Evolutionary conservation across 1,284 basidiomycete genomes (phyloP).

Genomic region (Vanrija sp.): DNA sequence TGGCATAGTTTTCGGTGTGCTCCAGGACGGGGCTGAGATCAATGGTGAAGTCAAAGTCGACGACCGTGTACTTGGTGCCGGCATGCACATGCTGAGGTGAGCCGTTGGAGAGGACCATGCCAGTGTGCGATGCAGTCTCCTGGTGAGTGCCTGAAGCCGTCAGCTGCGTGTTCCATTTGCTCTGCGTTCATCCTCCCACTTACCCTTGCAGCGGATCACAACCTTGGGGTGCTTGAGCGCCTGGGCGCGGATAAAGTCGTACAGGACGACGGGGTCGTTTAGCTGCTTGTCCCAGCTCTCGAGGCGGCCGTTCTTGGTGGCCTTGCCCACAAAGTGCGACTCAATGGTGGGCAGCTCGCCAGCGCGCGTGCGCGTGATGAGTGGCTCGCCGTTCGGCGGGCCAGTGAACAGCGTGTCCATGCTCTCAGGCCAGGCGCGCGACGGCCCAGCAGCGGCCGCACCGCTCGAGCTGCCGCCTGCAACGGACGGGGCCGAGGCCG

Average conservation of each 20-base stretch:
- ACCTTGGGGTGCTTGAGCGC: conserved; percentile 25
- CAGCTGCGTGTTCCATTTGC: not conserved
- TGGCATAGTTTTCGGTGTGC: not conserved
- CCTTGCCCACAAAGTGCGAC: not conserved
- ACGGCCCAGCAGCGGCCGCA: conserved; percentile 2
- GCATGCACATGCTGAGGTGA: conserved; percentile 8
- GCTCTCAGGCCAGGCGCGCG: conserved; percentile 13
- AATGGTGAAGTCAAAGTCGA: not conserved
- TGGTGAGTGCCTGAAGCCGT: conserved; percentile 15
- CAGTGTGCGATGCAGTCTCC: conserved; percentile 21
- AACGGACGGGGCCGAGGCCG: conserved; percentile 1
- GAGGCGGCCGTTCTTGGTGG: not conserved
- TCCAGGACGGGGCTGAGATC: conserved; percentile 8
- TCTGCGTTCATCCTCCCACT: not conserved
- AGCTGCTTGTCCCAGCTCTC: conserved; percentile 26
- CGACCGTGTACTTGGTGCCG: conserved; percentile 27
- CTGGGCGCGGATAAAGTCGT: conserved; percentile 34
- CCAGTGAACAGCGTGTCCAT: conserved; percentile 27
- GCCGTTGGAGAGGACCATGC: conserved; percentile 25
- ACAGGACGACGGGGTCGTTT: conserved; percentile 27
- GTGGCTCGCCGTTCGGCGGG: conserved; percentile 31
- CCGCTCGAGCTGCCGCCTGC: not conserved
- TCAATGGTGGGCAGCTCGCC: conserved; percentile 16
- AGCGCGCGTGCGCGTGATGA: conserved; percentile 14
- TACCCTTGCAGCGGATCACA: conserved; percentile 24